Evolutionary conservation across 345 rosid species (phyloP).

Genomic region (Rubroshorea leprosula): DNA sequence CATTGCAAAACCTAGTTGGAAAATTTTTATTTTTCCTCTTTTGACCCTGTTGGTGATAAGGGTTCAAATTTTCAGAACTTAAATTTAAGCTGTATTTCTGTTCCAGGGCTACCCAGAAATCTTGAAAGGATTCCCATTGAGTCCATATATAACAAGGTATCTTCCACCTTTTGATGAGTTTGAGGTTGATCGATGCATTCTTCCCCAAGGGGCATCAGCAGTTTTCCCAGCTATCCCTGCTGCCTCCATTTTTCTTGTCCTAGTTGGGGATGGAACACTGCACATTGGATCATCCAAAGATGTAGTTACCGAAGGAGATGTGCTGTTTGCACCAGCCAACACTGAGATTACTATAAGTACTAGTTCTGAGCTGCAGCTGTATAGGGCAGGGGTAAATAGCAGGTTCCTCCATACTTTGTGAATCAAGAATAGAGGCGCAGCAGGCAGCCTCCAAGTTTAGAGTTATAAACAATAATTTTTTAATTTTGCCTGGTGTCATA

Average conservation of each 20-base stretch:
- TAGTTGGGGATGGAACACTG: slow-evolving; percentile 59
- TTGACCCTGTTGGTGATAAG: too few species aligned
- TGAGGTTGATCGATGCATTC: slow-evolving; percentile 71
- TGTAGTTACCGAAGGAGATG: slow-evolving; percentile 58
- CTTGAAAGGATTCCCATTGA: slow-evolving; percentile 61
- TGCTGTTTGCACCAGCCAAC: slow-evolving; percentile 70
- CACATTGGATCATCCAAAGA: slow-evolving; percentile 31
- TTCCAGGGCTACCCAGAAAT: slow-evolving; percentile 87
- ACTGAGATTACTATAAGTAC: slow-evolving; percentile 46
- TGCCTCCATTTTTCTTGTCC: slow-evolving; percentile 71
- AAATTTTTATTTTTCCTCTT: too few species aligned
- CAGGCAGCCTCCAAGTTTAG: neutral
- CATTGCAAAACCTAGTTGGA: too few species aligned
- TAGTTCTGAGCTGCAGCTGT: slow-evolving; percentile 53
- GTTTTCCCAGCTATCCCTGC: slow-evolving; percentile 70
- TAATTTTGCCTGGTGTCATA: neutral
- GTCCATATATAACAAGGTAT: slow-evolving; percentile 67
- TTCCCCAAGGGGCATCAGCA: slow-evolving; percentile 54
- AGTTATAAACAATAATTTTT: too few species aligned
- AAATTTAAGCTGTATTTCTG: slow-evolving; percentile 17
- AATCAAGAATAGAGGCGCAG: neutral
- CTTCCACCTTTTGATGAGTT: slow-evolving; percentile 93
- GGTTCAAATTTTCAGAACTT: too few species aligned
- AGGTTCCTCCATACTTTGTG: slow-evolving; percentile 30
- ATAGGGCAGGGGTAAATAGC: slow-evolving; percentile 67